These are phyloP conservation scores for Cytidiella melzeri DNA, from an alignment of 768 basidiomycete species.

Conservation along the genomic window DNA sequence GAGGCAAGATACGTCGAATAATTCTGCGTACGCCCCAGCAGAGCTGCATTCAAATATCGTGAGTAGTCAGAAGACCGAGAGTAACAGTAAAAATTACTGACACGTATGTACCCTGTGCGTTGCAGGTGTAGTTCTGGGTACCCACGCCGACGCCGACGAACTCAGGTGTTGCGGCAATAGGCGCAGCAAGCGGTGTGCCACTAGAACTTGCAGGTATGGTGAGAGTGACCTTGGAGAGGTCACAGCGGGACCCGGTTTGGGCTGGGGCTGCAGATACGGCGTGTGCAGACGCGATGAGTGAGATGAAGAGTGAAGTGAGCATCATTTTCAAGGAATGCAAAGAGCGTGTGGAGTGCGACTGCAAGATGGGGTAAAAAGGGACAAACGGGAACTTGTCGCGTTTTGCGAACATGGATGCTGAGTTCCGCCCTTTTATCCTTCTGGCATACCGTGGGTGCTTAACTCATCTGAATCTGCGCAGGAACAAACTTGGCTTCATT, in stretches of 20 bases:
- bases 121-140: slow-evolving; percentile 48
- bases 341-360: too few relatives aligned
- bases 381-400: too few relatives aligned
- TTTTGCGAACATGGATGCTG: too few relatives aligned
- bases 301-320: slow-evolving; percentile 7
- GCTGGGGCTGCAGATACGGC: slow-evolving; percentile 6
- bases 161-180: slow-evolving; percentile 24
- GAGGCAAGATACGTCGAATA: slow-evolving; percentile 52
- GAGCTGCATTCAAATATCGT: slow-evolving; percentile 3
- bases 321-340: too few relatives aligned
- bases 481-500: too few relatives aligned
- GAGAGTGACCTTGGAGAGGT: slow-evolving; percentile 14
- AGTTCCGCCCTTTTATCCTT: too few relatives aligned
- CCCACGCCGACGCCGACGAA: slow-evolving; percentile 38
- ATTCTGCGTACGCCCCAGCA: slow-evolving; percentile 35
- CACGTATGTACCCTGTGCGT: slow-evolving; percentile 30
- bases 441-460: too few relatives aligned
- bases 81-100: too few relatives aligned
- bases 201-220: slow-evolving; percentile 13
- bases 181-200: slow-evolving; percentile 25
- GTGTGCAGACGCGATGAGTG: slow-evolving; percentile 8
- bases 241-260: slow-evolving; percentile 10
- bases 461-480: too few relatives aligned
- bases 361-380: too few relatives aligned
- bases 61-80: slow-evolving; percentile 1